A percentile compares a stretch with the other conserved stretches of the same genome.
Conservation (phyloP, 257 asterid species). For the Haberlea rhodopensis region DNA sequence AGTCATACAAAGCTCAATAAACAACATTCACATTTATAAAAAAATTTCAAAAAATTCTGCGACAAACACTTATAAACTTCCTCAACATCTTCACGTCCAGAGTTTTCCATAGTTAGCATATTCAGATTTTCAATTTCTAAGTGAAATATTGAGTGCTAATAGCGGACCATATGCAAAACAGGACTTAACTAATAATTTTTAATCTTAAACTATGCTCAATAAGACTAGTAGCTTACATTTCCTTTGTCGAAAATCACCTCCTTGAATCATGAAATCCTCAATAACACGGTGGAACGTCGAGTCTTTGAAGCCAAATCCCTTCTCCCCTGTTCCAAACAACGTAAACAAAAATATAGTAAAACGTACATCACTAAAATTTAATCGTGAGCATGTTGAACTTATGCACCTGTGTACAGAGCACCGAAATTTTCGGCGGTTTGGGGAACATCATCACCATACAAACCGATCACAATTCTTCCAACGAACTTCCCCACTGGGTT, state of each 20-base stretch:
- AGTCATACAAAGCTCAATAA: background rate
- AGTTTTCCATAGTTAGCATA: background rate
- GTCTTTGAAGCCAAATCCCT: constrained; percentile 91
- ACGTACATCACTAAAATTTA: background rate
- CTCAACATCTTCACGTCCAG: background rate
- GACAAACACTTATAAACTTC: too few species aligned
- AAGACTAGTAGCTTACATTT: constrained; percentile 61
- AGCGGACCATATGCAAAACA: constrained; percentile 1
- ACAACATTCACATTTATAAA: too few species aligned
- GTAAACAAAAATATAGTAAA: constrained; percentile 16
- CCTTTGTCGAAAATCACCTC: constrained; percentile 99
- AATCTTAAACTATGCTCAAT: background rate
- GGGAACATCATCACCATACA: constrained; percentile 94
- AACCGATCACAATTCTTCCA: constrained; percentile 91
- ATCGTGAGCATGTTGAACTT: background rate
- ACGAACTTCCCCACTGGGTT: constrained; percentile 84
- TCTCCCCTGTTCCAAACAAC: constrained; percentile 63
- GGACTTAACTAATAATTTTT: background rate
- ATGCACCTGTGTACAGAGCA: constrained; percentile 81
- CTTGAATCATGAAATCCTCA: constrained; percentile 96
- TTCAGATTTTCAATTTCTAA: too few species aligned
- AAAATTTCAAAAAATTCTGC: too few species aligned
- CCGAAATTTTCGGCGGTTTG: constrained; percentile 94
- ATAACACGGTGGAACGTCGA: constrained; percentile 93
- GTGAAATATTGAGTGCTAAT: background rate